Conservation (phyloP, 164 flowering plant genomes). For the Piper longum region DNA sequence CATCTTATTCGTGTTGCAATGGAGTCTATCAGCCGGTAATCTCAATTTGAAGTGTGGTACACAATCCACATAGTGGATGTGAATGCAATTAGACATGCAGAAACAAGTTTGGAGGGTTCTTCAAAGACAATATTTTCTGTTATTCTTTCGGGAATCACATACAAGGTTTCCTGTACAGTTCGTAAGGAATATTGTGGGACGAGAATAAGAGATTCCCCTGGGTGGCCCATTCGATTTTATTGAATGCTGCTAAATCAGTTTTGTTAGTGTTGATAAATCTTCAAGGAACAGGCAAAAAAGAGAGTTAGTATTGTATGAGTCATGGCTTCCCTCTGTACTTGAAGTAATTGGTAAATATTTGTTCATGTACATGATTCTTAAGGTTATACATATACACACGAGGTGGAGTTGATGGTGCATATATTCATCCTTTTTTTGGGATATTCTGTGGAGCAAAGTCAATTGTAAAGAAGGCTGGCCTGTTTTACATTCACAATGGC, state of each 20-base stretch:
- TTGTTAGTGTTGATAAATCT: not conserved
- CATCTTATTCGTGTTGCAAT: conserved; percentile 51
- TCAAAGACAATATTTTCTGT: not conserved
- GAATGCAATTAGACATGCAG: not conserved
- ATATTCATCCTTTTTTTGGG: not conserved
- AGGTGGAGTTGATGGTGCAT: not conserved
- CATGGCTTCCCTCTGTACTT: not conserved
- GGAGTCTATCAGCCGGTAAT: conserved; percentile 41
- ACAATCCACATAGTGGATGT: not conserved
- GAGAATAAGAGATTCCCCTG: not conserved
- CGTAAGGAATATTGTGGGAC: too few relatives aligned
- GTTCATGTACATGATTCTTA: not conserved
- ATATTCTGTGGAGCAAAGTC: not conserved
- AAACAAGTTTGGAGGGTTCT: not conserved
- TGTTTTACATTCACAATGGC: not conserved
- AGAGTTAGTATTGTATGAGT: not conserved
- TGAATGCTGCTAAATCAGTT: not conserved
- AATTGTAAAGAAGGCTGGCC: not conserved
- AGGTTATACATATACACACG: not conserved
- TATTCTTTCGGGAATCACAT: not conserved
- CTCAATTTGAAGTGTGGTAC: conserved; percentile 4
- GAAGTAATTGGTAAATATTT: not conserved
- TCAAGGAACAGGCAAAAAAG: not conserved
- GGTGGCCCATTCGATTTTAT: not conserved
- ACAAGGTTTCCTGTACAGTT: not conserved